phyloP scores from a whole-genome alignment of 345 rosid genomes.

The Geranium rotundifolium region DNA sequence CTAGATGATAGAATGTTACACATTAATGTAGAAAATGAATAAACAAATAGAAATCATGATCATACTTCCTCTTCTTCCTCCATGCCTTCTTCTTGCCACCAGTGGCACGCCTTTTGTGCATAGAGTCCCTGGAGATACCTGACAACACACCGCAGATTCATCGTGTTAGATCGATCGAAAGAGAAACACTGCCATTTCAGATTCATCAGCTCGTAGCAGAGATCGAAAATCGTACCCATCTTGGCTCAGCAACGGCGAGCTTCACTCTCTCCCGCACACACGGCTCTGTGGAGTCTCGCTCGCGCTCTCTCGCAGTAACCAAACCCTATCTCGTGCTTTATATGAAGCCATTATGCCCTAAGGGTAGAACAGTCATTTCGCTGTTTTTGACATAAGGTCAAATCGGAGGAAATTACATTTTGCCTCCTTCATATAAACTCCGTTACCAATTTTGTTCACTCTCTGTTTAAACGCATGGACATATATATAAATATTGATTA shows the following conservation, averaged over 20 bases:
- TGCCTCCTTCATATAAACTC: no score
- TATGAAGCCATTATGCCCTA: no score
- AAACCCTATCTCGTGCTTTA: no score
- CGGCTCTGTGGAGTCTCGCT: no score
- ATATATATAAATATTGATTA: no score
- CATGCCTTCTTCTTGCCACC: conserved; percentile 63
- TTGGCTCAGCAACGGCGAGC: background rate
- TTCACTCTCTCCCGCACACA: no score
- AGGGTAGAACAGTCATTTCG: no score
- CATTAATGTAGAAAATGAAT: no score
- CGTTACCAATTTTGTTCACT: no score
- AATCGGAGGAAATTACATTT: no score
- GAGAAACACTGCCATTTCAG: background rate
- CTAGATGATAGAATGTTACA: background rate
- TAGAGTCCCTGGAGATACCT: conserved; percentile 61
- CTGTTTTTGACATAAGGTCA: no score
- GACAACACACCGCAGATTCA: background rate
- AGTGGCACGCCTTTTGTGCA: conserved; percentile 74
- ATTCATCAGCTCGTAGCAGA: background rate
- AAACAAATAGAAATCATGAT: background rate
- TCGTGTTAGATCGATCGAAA: background rate
- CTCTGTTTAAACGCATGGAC: no score
- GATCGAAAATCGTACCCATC: background rate
- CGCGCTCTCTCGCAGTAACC: background rate
- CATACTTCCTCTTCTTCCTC: conserved; percentile 64